Evolutionary conservation across 108 stramenopile genomes (phyloP), one percentile per base, ranked within the genome.

Genomic region (Nannochloropsis gaditana): DNA sequence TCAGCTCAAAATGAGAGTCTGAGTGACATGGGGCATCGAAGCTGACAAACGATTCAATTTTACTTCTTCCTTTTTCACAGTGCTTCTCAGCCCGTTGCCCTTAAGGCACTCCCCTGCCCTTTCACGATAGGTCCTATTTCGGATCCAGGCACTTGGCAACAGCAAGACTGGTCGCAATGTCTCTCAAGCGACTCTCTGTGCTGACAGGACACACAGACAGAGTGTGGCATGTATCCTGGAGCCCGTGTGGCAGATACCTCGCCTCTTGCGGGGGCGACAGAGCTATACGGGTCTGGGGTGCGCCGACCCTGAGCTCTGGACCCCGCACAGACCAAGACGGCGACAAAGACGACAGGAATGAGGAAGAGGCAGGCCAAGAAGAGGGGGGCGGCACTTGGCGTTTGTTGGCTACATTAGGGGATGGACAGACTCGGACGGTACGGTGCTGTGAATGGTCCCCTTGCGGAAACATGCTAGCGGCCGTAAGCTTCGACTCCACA

Each of bases 401-500:
- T 9, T 88, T 87, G 50, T 44, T 87, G 45, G 87, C 90, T 11
- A 84, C 47, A 42, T 81, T 93, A 3, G 93, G 92, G 44, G 93
- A 92, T 45, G 90, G 86, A 11, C 89, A 91, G 9, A 87, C 91
- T 5, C 82, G 93, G 4, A 93, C 92, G n/a, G 88, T 93, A 15
- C 90, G 93, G 9, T 84, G 81, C 44, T 90, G 89, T 79, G 92
- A 85, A n/a, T 93, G 92, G 91, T 90, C 91, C 21, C 92, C 93
- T 2, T 86, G 93, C 41, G 91, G 91, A 44, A 82, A 83, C 19
- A 81, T 89, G 42, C 80, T 87, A 31, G 89, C 89, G 43, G 84
- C 85, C 31, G 89, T 85, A 11, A 84, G 83, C 47, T 99, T 99
- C 89, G 97, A 98, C 89, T 95, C 93, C 21, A 94, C 93, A 21